A percentile compares a stretch with the other conserved stretches of the same genome.
phyloP scores from a whole-genome alignment of 1,284 basidiomycete species.

The Apiotrichum mycotoxinovorans region DNA sequence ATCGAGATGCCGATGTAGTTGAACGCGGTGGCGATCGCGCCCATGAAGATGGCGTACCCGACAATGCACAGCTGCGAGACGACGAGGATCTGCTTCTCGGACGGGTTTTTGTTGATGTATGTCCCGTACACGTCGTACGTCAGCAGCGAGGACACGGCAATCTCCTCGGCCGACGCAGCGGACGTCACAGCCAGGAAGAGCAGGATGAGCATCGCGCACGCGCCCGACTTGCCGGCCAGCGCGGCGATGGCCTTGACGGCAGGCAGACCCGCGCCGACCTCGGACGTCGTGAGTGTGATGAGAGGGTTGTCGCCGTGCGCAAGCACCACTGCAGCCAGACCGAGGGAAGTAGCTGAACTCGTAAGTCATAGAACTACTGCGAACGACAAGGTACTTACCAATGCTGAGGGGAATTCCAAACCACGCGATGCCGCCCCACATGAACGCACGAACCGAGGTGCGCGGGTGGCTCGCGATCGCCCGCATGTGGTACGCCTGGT shows the following conservation, averaged over 20 bases:
- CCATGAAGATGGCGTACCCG: conserved; percentile 73
- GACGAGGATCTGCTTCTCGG: conserved; percentile 59
- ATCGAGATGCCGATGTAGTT: conserved; percentile 83
- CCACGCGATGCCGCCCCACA: conserved; percentile 85
- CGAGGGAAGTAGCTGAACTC: conserved; percentile 56
- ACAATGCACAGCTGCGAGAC: conserved; percentile 57
- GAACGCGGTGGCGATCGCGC: conserved; percentile 77
- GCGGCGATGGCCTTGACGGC: conserved; percentile 67
- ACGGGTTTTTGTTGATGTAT: conserved; percentile 61
- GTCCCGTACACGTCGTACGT: conserved; percentile 69
- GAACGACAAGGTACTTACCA: conserved; percentile 3
- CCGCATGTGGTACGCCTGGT: conserved; percentile 61
- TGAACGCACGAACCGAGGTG: conserved; percentile 80
- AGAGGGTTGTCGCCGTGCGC: conserved; percentile 55
- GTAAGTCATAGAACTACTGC: neutral
- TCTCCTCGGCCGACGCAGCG: conserved; percentile 81
- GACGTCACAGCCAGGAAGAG: conserved; percentile 66
- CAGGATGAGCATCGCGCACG: conserved; percentile 51
- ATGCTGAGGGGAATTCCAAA: conserved; percentile 72
- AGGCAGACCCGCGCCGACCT: conserved; percentile 78
- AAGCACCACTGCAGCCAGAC: conserved; percentile 74
- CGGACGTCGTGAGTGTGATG: conserved; percentile 56
- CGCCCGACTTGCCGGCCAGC: conserved; percentile 71
- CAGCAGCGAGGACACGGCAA: conserved; percentile 72
- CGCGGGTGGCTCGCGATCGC: conserved; percentile 80